A percentile compares a stretch with the other conserved stretches of the same genome.
These are phyloP conservation scores for Crithidia thermophila DNA, from an alignment of 208 protist species.

Conservation along the genomic window DNA sequence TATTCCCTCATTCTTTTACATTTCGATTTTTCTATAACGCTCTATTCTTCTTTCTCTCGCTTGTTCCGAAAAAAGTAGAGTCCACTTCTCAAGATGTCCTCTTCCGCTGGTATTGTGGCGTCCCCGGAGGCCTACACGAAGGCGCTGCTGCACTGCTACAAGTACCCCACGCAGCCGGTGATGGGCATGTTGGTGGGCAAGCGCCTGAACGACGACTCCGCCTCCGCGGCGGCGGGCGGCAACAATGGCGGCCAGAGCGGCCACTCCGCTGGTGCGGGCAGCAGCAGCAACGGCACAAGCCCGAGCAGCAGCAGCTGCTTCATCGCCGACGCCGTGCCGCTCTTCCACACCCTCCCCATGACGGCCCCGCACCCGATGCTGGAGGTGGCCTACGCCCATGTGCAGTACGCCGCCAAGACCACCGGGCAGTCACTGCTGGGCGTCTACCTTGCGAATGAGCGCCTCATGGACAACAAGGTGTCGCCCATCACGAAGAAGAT, in stretches of 20 bases:
- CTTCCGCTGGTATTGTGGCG: conserved; percentile 41
- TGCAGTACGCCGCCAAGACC: conserved; percentile 64
- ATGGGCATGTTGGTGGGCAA: conserved; percentile 85
- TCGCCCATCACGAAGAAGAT: conserved; percentile 43
- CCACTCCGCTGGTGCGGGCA: no score
- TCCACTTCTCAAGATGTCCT: conserved; percentile 18
- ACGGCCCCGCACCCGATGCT: conserved; percentile 84
- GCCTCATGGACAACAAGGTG: conserved; percentile 55
- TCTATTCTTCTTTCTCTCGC: conserved; percentile 4
- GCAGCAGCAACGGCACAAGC: conserved; percentile 8
- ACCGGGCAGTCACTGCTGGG: conserved; percentile 73
- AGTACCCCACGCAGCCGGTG: conserved; percentile 83
- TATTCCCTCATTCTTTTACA: conserved; percentile 11
- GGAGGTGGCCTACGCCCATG: conserved; percentile 77
- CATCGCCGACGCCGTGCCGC: conserved; percentile 73
- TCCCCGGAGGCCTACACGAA: conserved; percentile 81
- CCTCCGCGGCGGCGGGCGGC: background rate
- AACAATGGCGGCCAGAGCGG: no score
- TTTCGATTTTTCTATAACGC: background rate
- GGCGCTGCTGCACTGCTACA: conserved; percentile 85
- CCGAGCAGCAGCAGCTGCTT: conserved; percentile 34
- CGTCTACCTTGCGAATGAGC: conserved; percentile 86
- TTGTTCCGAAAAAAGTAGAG: no score
- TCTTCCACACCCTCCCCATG: conserved; percentile 82
- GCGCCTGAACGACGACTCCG: conserved; percentile 43